Conservation (phyloP, 495 filamentous ascomycete genomes). For the Aspergillus kassunensis region DNA sequence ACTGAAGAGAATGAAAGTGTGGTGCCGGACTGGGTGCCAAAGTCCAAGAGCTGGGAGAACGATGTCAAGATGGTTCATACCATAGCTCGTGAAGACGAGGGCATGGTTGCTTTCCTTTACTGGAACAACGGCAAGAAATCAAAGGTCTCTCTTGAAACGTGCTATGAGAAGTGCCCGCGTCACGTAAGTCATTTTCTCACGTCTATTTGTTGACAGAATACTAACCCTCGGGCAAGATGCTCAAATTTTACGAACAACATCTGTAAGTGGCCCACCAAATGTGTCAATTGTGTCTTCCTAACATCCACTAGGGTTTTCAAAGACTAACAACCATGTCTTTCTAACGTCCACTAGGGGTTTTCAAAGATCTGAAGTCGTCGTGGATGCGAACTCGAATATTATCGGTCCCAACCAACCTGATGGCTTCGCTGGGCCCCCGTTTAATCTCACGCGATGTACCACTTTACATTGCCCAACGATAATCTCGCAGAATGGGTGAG, state of each 20-base stretch:
- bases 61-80: slow-evolving; percentile 53
- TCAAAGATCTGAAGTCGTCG: slow-evolving; percentile 38
- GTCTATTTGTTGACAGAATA: neutral
- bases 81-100: slow-evolving; percentile 46
- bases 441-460: no score
- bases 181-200: slow-evolving; percentile 21
- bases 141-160: slow-evolving; percentile 32
- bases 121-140: slow-evolving; percentile 52
- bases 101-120: slow-evolving; percentile 48
- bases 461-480: neutral
- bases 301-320: slow-evolving; percentile 28
- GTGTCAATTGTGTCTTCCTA: neutral
- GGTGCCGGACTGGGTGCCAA: slow-evolving; percentile 41
- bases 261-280: slow-evolving; percentile 28
- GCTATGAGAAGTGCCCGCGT: slow-evolving; percentile 40
- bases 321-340: no score
- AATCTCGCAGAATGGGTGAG: neutral
- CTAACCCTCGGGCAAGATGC: slow-evolving; percentile 35
- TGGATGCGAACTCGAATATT: neutral
- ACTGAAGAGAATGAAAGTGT: slow-evolving; percentile 8
- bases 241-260: slow-evolving; percentile 45
- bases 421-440: no score
- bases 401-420: neutral
- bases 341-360: slow-evolving; percentile 26
- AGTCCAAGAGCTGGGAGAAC: slow-evolving; percentile 54